Percentiles rank a stretch among this genome's conserved stretches.
phyloP scores from a whole-genome alignment of 169 alveolate species.

The Miamiensis avidus region DNA sequence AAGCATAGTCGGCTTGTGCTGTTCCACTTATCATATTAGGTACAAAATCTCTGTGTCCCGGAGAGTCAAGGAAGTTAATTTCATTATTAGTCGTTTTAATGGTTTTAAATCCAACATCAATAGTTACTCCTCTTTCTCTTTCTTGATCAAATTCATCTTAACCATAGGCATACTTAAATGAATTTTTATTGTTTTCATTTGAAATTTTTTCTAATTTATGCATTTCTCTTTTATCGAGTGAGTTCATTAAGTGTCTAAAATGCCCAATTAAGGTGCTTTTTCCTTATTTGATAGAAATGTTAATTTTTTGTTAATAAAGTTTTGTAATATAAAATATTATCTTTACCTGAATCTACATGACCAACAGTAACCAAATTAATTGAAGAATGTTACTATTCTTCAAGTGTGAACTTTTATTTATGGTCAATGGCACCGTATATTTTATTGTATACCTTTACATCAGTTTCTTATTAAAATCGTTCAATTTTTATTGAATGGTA shows the following conservation, averaged over 20 bases:
- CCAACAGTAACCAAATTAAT: constrained; percentile 68
- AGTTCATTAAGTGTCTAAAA: constrained; percentile 51
- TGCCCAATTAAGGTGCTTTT: constrained; percentile 77
- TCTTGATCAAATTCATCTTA: constrained; percentile 74
- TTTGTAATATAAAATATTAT: no score
- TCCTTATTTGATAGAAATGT: background rate
- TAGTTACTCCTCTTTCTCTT: constrained; percentile 80
- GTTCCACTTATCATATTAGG: constrained; percentile 83
- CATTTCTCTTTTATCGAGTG: constrained; percentile 47
- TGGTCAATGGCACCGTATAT: background rate
- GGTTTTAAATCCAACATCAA: constrained; percentile 61
- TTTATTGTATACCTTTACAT: no score
- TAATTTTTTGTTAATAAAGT: no score
- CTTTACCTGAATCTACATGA: constrained; percentile 75
- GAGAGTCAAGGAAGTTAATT: constrained; percentile 71
- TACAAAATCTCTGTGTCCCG: constrained; percentile 81
- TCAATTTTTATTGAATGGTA: background rate
- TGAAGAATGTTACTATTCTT: background rate
- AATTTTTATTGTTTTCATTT: constrained; percentile 52
- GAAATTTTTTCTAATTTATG: constrained; percentile 59
- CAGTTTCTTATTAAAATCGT: background rate
- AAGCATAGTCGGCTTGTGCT: constrained; percentile 73
- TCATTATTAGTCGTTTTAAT: constrained; percentile 55
- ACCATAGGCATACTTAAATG: constrained; percentile 64
- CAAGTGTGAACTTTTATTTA: background rate